Base-by-base conservation (phyloP, 495 filamentous ascomycete species). In the Tetracladium setigerum region DNA sequence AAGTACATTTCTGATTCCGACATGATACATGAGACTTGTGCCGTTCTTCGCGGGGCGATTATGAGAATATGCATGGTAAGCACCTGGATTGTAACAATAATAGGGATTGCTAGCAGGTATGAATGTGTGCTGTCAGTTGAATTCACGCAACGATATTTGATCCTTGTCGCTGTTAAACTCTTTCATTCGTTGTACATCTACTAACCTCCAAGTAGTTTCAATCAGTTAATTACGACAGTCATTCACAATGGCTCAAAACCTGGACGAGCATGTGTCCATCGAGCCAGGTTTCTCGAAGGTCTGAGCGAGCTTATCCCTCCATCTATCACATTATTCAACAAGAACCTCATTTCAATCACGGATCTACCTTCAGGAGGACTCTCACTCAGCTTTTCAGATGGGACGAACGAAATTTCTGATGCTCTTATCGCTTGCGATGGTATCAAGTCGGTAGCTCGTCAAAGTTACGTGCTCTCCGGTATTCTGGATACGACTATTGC, bases 371-470 rank as follows among this genome's bases (percentile, higher is more conserved):
- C 61, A 41, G 66, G 67, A 39, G 65, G 65, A n/a, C 59, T 68
- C 38, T 58, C 62, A 27, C 34, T 55, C 32, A 53, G 50, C 9
- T 62, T 68, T 30, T 55, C 59, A 22, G 65, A 67, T 47, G 62
- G 61, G 9, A 51, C 46, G 12, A 56, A 58, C 5, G 68, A 70
- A 5, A 59, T 69, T 19, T 72, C 66, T 0, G 78, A 78, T 62
- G 52, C 83, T 44, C 67, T 81, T 2, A 68, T 83, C 50, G 79
- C 74, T 12, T 75, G 75, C 0, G 79, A 82, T 61, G 81, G 80
- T 0, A 61, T 81, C 8, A 73, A 67, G 59, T 76, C 74, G 38
- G 60, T 62, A 0, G 67, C 69, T 0, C 66, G 73, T 50, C 65
- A 54, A 4, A 27, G 22, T 27, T 51, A 64, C n/a, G 33, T 40